Percentiles rank a stretch among this genome's conserved stretches.
Evolutionary conservation across 2,329 filamentous ascomycete genomes (phyloP).

Genomic region (Ophiostoma populinum): DNA sequence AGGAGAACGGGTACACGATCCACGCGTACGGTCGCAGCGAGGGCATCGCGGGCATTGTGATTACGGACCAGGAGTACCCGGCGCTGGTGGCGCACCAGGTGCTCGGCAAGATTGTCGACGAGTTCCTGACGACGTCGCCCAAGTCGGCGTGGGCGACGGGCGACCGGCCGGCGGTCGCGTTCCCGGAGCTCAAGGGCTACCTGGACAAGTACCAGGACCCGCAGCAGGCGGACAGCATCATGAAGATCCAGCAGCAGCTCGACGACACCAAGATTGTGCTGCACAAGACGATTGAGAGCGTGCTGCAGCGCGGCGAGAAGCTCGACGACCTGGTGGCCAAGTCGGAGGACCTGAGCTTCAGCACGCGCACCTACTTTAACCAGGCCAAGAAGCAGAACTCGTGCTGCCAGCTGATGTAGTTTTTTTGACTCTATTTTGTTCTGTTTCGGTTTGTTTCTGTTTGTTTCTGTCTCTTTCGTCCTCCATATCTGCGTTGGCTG

Average conservation of each 20-base stretch:
- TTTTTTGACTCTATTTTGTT: neutral
- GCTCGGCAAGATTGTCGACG: conserved; percentile 71
- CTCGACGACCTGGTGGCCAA: conserved; percentile 87
- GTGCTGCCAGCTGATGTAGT: conserved; percentile 54
- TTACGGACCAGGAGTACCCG: conserved; percentile 60
- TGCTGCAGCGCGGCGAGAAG: conserved; percentile 83
- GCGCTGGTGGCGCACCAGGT: conserved; percentile 70
- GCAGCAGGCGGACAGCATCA: conserved; percentile 71
- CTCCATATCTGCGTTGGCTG: too few species aligned
- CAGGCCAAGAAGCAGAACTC: conserved; percentile 69
- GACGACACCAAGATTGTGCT: conserved; percentile 96
- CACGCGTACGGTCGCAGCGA: conserved; percentile 62
- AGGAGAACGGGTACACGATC: conserved; percentile 46
- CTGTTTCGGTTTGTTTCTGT: neutral
- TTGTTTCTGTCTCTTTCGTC: too few species aligned
- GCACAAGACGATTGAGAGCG: conserved; percentile 88
- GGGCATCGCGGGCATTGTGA: conserved; percentile 60
- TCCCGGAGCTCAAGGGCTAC: conserved; percentile 68
- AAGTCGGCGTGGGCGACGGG: conserved; percentile 46
- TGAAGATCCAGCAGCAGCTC: conserved; percentile 90
- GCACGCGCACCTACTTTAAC: too few species aligned
- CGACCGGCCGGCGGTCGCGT: conserved; percentile 31
- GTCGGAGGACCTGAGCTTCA: conserved; percentile 72
- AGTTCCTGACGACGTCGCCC: conserved; percentile 58
- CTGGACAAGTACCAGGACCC: conserved; percentile 64